Evolutionary conservation across 345 rosid genomes (phyloP).

Genomic region (Brassica carinata): DNA sequence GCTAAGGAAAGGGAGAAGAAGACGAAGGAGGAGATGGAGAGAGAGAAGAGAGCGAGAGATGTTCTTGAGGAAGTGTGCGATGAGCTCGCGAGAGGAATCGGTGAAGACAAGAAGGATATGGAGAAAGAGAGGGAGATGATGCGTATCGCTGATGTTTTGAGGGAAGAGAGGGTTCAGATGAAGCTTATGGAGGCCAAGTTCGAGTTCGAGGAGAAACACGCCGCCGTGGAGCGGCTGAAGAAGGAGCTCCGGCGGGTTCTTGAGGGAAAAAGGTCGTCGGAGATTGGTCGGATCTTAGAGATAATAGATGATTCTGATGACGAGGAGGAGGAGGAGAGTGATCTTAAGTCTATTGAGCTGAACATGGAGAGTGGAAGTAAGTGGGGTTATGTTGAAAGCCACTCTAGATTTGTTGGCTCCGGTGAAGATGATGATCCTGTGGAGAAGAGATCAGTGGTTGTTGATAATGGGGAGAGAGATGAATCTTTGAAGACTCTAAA

Average conservation of each 20-base stretch:
- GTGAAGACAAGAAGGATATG: slow-evolving; percentile 79
- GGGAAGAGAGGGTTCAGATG: slow-evolving; percentile 98
- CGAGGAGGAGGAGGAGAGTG: slow-evolving; percentile 71
- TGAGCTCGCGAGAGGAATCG: slow-evolving; percentile 76
- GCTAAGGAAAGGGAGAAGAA: slow-evolving; percentile 49
- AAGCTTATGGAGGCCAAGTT: slow-evolving; percentile 84
- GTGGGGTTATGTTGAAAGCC: slow-evolving; percentile 67
- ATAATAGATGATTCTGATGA: slow-evolving; percentile 53
- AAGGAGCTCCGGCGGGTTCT: slow-evolving; percentile 69
- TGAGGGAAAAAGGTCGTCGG: slow-evolving; percentile 37
- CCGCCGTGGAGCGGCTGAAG: slow-evolving; percentile 66
- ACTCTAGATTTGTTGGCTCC: slow-evolving; percentile 10
- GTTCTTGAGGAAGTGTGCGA: slow-evolving; percentile 85
- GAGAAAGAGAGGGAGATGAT: slow-evolving; percentile 98
- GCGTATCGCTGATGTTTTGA: slow-evolving; percentile 83
- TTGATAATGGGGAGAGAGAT: slow-evolving; percentile 51
- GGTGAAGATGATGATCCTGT: slow-evolving; percentile 45
- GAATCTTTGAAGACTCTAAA: slow-evolving; percentile 50
- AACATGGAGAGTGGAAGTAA: slow-evolving; percentile 79
- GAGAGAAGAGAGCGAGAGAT: slow-evolving; percentile 86
- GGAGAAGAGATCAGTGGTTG: slow-evolving; percentile 47
- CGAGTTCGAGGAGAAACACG: slow-evolving; percentile 88
- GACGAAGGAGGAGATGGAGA: slow-evolving; percentile 57
- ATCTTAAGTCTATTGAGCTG: slow-evolving; percentile 88
- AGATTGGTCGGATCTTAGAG: slow-evolving; percentile 55